Conservation (phyloP, 768 basidiomycete genomes). For the Sporobolomyces phaffii region DNA sequence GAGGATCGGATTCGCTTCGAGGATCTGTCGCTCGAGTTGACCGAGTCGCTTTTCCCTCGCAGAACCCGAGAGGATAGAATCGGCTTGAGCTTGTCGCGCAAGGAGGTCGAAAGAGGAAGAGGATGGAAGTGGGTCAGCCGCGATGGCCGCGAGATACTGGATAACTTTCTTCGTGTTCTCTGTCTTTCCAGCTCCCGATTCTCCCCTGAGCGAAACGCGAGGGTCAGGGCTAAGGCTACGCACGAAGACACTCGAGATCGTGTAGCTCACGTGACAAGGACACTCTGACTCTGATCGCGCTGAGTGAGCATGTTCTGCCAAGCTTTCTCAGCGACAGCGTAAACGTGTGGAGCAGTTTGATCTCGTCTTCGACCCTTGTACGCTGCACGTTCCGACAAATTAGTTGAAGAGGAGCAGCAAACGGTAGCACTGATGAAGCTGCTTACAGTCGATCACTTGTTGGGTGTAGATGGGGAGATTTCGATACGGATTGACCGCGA, state of each 20-base stretch:
- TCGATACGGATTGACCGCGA: slow-evolving; percentile 97
- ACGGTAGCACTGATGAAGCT: too few relatives aligned
- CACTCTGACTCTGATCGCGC: slow-evolving; percentile 84
- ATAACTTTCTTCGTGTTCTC: slow-evolving; percentile 98
- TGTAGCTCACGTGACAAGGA: slow-evolving; percentile 81
- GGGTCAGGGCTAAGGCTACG: too few relatives aligned
- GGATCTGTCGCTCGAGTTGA: slow-evolving; percentile 86
- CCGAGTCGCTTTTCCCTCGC: slow-evolving; percentile 53
- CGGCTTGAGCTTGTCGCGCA: slow-evolving; percentile 49
- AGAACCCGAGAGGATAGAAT: background rate
- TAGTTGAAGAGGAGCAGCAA: background rate
- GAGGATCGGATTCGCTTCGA: slow-evolving; percentile 93
- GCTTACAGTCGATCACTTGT: slow-evolving; percentile 66
- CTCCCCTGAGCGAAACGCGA: too few relatives aligned
- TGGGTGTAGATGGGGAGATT: slow-evolving; percentile 84
- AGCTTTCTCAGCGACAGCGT: slow-evolving; percentile 91
- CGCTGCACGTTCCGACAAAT: too few relatives aligned
- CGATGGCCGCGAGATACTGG: slow-evolving; percentile 96
- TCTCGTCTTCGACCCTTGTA: slow-evolving; percentile 77
- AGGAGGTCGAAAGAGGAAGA: slow-evolving; percentile 52
- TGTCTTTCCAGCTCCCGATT: slow-evolving; percentile 98
- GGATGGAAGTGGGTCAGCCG: slow-evolving; percentile 60
- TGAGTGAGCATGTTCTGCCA: slow-evolving; percentile 99
- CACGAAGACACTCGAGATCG: too few relatives aligned
- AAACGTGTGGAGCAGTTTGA: slow-evolving; percentile 94